These are phyloP conservation scores for Conidiobolus incongruus DNA, from an alignment of 371 early-diverging fungal species.

Conservation along the genomic window DNA sequence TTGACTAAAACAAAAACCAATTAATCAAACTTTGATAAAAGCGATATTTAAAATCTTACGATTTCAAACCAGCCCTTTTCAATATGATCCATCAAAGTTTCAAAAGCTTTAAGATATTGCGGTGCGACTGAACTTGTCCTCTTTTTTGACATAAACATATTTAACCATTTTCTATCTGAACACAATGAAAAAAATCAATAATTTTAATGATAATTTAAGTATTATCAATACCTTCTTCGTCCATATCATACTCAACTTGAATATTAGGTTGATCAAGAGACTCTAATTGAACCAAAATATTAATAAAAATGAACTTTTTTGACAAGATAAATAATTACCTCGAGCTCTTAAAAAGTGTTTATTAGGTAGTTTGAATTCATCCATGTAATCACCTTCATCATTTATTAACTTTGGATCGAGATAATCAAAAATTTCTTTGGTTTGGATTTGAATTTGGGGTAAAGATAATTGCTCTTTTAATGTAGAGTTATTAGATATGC, in stretches of 20 bases:
- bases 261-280: conserved; percentile 30
- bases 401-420: background rate
- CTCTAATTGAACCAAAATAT: background rate
- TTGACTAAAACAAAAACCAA: background rate
- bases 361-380: background rate
- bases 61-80: conserved; percentile 95
- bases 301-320: background rate
- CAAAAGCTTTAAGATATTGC: conserved; percentile 42
- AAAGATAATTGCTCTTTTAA: no score
- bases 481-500: no score
- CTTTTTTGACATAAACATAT: conserved; percentile 36
- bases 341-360: background rate
- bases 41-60: conserved; percentile 14
- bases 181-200: background rate
- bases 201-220: background rate
- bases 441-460: no score
- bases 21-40: background rate
- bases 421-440: no score
- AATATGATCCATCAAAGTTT: conserved; percentile 68
- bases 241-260: conserved; percentile 90
- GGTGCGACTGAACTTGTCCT: conserved; percentile 22
- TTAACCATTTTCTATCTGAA: conserved; percentile 51
- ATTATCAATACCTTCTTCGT: conserved; percentile 57
- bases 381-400: background rate
- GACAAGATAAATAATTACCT: conserved; percentile 5